Evolutionary conservation across 768 basidiomycete species (phyloP).

Genomic region (Lactifluus rugatus): DNA sequence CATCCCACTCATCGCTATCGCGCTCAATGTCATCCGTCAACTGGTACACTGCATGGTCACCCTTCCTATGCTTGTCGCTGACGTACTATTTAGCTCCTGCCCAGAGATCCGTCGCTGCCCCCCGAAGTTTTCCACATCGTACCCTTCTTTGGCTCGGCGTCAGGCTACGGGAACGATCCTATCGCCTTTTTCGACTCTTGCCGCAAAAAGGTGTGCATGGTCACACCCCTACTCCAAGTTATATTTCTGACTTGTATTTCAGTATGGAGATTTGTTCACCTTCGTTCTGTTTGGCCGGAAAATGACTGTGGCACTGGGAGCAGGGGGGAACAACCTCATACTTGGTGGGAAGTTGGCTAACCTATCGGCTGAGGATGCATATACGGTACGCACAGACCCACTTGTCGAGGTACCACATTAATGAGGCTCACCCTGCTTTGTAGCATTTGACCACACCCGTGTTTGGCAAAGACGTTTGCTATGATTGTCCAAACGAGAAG

Average conservation of each 20-base stretch:
- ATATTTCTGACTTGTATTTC: neutral
- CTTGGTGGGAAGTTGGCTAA: constrained; percentile 89
- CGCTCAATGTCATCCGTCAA: constrained; percentile 72
- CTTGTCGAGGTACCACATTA: too few species aligned
- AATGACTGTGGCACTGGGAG: constrained; percentile 83
- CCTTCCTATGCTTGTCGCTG: neutral
- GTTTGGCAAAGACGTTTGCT: constrained; percentile 96
- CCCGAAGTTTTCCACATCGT: constrained; percentile 91
- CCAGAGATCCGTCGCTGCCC: constrained; percentile 62
- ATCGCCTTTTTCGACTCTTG: constrained; percentile 76
- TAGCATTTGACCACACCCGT: constrained; percentile 90
- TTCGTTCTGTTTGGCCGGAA: constrained; percentile 84
- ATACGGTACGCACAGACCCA: constrained; percentile 48
- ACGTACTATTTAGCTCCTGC: constrained; percentile 42
- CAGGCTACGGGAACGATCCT: constrained; percentile 87
- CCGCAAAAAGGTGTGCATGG: constrained; percentile 55
- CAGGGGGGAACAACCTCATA: constrained; percentile 89
- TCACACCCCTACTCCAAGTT: neutral
- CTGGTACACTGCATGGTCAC: constrained; percentile 40
- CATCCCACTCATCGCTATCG: constrained; percentile 54
- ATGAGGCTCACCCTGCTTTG: neutral
- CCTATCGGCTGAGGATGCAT: constrained; percentile 94
- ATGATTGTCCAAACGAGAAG: constrained; percentile 90
- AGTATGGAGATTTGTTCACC: constrained; percentile 98
- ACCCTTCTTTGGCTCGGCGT: constrained; percentile 83